These are phyloP conservation scores for Fistulinella prunicolor DNA, from an alignment of 768 basidiomycete genomes.

Conservation along the genomic window DNA sequence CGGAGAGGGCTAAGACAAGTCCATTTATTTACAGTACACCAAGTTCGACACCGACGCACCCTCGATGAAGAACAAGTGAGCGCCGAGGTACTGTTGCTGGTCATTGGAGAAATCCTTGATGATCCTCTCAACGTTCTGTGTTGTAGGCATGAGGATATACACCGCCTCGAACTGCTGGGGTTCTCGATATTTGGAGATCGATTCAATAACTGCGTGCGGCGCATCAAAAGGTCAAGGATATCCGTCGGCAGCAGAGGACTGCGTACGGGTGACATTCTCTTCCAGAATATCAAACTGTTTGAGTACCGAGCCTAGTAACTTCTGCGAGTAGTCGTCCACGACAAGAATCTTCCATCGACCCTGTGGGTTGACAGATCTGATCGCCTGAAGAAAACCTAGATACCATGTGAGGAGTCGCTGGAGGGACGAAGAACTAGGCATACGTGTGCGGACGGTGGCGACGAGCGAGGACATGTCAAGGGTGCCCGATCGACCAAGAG, in stretches of 20 bases:
- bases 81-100: conserved; percentile 72
- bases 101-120: conserved; percentile 75
- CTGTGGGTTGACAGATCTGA: conserved; percentile 82
- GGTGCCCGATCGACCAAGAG: background rate
- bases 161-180: conserved; percentile 89
- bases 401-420: conserved; percentile 1
- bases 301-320: conserved; percentile 77
- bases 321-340: conserved; percentile 89
- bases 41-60: conserved; percentile 43
- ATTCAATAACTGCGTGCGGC: conserved; percentile 74
- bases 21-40: background rate
- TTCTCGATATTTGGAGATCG: conserved; percentile 78
- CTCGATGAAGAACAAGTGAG: conserved; percentile 92
- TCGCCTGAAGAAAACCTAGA: conserved; percentile 82
- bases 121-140: conserved; percentile 88
- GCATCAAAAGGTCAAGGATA: conserved; percentile 7
- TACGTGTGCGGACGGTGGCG: conserved; percentile 45
- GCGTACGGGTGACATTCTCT: conserved; percentile 94
- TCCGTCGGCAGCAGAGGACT: background rate
- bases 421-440: conserved; percentile 13
- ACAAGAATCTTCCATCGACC: conserved; percentile 97
- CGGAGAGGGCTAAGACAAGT: conserved; percentile 59
- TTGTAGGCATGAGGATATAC: conserved; percentile 93
- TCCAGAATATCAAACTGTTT: conserved; percentile 93
- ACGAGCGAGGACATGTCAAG: conserved; percentile 44